A percentile compares a stretch with the other conserved stretches of the same genome.
Conservation (phyloP, 768 basidiomycete genomes). For the Tulasnella sp. region DNA sequence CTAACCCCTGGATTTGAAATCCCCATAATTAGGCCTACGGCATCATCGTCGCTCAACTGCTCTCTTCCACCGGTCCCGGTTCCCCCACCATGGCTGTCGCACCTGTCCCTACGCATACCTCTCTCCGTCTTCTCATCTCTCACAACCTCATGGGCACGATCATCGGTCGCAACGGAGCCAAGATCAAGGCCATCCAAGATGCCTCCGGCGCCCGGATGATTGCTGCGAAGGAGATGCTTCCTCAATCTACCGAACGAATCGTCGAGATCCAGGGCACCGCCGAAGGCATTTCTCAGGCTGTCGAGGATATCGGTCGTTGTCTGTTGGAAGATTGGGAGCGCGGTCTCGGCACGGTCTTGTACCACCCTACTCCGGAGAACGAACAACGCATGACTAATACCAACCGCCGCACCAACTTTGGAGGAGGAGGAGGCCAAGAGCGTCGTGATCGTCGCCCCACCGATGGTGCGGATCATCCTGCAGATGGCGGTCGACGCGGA, state of each 20-base stretch:
- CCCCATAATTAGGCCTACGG: conserved; percentile 70
- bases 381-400: conserved; percentile 8
- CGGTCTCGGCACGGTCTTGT: conserved; percentile 87
- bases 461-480: conserved; percentile 18
- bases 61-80: conserved; percentile 62
- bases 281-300: conserved; percentile 87
- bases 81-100: conserved; percentile 54
- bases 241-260: conserved; percentile 97
- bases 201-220: conserved; percentile 95
- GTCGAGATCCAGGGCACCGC: conserved; percentile 96
- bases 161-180: conserved; percentile 92
- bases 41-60: conserved; percentile 88
- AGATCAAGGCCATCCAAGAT: conserved; percentile 99
- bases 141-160: conserved; percentile 99
- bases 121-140: conserved; percentile 94
- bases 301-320: conserved; percentile 94
- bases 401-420: neutral
- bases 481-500: conserved; percentile 17
- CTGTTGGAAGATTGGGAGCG: conserved; percentile 96
- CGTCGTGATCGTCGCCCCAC: conserved; percentile 19
- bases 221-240: conserved; percentile 97
- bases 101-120: conserved; percentile 57
- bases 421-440: neutral
- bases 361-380: conserved; percentile 66
- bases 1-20: conserved; percentile 19